Evolutionary conservation across 768 basidiomycete species (phyloP).

Genomic region (Tremella fuciformis): DNA sequence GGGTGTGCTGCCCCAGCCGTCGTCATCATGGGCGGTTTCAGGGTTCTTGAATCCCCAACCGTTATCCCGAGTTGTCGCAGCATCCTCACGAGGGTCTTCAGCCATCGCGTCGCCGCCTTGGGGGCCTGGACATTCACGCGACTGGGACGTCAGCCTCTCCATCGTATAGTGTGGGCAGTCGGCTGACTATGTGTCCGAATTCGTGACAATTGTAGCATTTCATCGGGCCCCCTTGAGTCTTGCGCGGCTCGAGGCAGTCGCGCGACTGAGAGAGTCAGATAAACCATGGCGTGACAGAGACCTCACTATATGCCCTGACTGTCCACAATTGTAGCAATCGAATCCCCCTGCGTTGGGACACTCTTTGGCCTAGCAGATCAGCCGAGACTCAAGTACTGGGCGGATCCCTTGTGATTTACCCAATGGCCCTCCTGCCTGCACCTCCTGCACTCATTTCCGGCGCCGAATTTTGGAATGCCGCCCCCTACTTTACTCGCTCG

Average conservation of each 20-base stretch:
- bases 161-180: not conserved
- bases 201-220: too few relatives aligned
- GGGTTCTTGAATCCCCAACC: not conserved
- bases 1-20: not conserved
- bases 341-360: conserved; percentile 4
- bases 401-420: conserved; percentile 2
- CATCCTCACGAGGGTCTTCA: not conserved
- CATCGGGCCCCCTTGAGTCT: too few relatives aligned
- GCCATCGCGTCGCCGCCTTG: not conserved
- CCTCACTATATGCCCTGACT: conserved; percentile 27
- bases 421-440: conserved; percentile 17
- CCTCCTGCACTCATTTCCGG: conserved; percentile 6
- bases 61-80: not conserved
- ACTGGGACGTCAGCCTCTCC: not conserved
- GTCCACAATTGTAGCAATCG: conserved; percentile 27
- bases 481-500: not conserved
- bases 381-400: not conserved
- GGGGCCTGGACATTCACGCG: not conserved
- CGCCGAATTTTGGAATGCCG: not conserved
- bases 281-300: not conserved
- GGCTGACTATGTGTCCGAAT: too few relatives aligned
- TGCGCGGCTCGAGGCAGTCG: not conserved
- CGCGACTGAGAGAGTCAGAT: not conserved
- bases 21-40: not conserved
- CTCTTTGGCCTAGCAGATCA: conserved; percentile 10